Base-by-base conservation (phyloP, 306 rosid species). In the Dalbergia cultrata region DNA sequence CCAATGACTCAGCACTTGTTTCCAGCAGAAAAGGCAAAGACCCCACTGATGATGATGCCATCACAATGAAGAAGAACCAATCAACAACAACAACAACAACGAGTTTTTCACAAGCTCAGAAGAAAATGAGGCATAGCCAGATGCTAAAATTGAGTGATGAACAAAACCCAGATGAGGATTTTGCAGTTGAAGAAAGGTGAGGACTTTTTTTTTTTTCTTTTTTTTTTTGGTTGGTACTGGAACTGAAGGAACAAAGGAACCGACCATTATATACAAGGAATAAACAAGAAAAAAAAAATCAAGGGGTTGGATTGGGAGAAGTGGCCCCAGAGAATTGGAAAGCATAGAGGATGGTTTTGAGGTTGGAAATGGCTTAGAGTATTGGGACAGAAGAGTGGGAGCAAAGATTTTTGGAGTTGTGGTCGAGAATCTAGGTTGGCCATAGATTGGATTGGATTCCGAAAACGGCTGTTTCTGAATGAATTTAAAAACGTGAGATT, bases 21-120 rank as follows among this genome's bases (percentile, higher is more conserved):
- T 84, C 88, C 43, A 83, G 37, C 44, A 79, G 19, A 52, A 87
- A 79, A 37, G 91, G 85, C 9, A 82, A 68, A 50, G 90, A 83
- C 61, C 86, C 88, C 12, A 91, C 8, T 43, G 70, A 13, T 50
- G 56, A 74, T 14, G 92, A 88, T 47, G 91, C 89, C 97, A 93
- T 93, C 26, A 19, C 17, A 14, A 50, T 1, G 17, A 3, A 19
- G 10, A 84, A 12, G 17, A 13, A 54, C 4, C 39, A 73, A 58
- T 17, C 43, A 74, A 58, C 14, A 54, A n/a, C 8, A 49, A 0
- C 7, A 41, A 43, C 5, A 47, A 47, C 5, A 47, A 44, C 11
- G 53, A 13, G 53, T 11, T 11, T 47, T 47, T 47, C 53, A 47
- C 16, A 10, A 47, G 19, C 10, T 54, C 10, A 16, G 60, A 7